These are phyloP conservation scores for Backusella sp. DNA, from an alignment of 192 early-diverging fungal species.

Conservation along the genomic window DNA sequence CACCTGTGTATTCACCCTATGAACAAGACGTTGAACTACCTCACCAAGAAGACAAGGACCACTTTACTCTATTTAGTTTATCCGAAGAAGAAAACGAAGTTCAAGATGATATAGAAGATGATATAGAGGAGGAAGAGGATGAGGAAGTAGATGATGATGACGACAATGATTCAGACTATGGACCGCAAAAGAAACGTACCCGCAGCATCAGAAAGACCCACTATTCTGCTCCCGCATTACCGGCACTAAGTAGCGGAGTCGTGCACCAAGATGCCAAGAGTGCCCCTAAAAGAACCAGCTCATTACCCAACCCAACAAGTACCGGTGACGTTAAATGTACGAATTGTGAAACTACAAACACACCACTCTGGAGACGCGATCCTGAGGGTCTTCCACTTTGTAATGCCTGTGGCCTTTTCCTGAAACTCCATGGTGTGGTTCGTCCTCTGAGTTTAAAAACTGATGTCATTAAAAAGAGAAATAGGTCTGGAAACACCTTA, in stretches of 20 bases:
- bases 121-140: constrained; percentile 1
- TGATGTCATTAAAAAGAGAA: constrained; percentile 83
- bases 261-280: neutral
- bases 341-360: constrained; percentile 84
- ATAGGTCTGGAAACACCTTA: constrained; percentile 46
- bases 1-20: constrained; percentile 1
- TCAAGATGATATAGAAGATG: neutral
- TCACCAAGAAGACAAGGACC: neutral
- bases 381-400: constrained; percentile 81
- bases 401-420: constrained; percentile 93
- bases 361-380: constrained; percentile 89
- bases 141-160: neutral
- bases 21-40: neutral
- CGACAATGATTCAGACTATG: constrained; percentile 15
- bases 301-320: neutral
- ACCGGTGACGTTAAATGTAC: constrained; percentile 45
- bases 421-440: constrained; percentile 84
- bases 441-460: constrained; percentile 82
- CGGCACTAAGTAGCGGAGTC: neutral
- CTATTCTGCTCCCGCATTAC: neutral
- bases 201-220: neutral
- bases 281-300: constrained; percentile 1
- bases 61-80: neutral
- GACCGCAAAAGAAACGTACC: neutral
- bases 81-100: neutral